These are phyloP conservation scores for Trypanosoma grayi DNA, from an alignment of 208 protist species.

Conservation along the genomic window DNA sequence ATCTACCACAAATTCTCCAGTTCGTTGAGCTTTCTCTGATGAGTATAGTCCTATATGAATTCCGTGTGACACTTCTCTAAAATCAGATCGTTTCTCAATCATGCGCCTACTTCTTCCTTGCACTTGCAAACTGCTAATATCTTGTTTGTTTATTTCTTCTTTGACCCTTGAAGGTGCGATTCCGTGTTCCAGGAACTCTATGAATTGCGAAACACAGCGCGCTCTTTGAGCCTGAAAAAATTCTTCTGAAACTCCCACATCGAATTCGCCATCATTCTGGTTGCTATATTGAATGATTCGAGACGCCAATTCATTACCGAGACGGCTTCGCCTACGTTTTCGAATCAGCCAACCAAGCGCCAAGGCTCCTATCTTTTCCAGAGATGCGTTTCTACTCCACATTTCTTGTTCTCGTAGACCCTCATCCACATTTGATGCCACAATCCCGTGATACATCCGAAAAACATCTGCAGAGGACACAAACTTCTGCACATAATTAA, in stretches of 20 bases:
- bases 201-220: conserved; percentile 1
- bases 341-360: conserved; percentile 3
- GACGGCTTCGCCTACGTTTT: conserved; percentile 4
- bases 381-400: background rate
- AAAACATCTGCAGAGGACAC: conserved; percentile 18
- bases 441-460: background rate
- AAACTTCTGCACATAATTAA: conserved; percentile 1
- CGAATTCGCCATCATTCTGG: background rate
- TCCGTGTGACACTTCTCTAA: background rate
- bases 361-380: conserved; percentile 9
- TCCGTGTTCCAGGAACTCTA: conserved; percentile 7
- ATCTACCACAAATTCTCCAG: background rate
- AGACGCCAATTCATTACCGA: background rate
- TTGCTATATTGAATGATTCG: conserved; percentile 3
- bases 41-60: conserved; percentile 2
- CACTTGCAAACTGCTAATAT: background rate
- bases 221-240: background rate
- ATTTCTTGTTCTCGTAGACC: background rate
- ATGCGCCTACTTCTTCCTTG: background rate
- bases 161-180: background rate
- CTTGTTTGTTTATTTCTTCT: background rate
- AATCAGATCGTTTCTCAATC: background rate
- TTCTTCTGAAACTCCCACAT: background rate
- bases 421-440: background rate
- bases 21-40: conserved; percentile 13